A percentile compares a stretch with the other conserved stretches of the same genome.
These are phyloP conservation scores for Calonectria ilicicola DNA, from an alignment of 2,329 filamentous ascomycete species.

Conservation along the genomic window DNA sequence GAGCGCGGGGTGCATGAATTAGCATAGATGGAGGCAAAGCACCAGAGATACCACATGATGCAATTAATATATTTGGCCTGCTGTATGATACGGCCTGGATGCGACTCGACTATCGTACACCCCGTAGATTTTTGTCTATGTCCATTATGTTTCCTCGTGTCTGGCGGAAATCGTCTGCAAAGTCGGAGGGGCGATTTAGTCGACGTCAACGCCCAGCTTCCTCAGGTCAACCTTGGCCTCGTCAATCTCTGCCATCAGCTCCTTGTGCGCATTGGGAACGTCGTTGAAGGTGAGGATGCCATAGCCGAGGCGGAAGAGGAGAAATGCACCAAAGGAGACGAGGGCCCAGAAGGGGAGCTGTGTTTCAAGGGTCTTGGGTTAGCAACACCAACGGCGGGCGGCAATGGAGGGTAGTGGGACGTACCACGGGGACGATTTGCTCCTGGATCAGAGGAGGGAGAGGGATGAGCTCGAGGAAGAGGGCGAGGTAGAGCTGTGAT, in stretches of 20 bases:
- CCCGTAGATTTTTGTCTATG: conserved; percentile 33
- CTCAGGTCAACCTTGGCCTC: conserved; percentile 80
- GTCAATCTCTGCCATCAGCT: conserved; percentile 88
- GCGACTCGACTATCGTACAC: conserved; percentile 16
- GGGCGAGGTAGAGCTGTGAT: conserved; percentile 89
- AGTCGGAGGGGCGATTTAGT: conserved; percentile 58
- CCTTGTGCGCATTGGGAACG: conserved; percentile 88
- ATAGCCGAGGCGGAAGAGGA: conserved; percentile 91
- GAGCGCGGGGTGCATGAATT: conserved; percentile 17
- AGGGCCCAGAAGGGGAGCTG: conserved; percentile 94
- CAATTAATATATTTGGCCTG: conserved; percentile 32
- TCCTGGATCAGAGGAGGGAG: conserved; percentile 82
- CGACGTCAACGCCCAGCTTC: conserved; percentile 80
- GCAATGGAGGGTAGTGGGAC: conserved; percentile 48
- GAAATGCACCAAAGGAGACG: conserved; percentile 90
- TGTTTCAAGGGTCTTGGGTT: background rate
- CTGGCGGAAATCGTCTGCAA: background rate
- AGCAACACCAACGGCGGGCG: background rate
- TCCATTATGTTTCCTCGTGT: conserved; percentile 31
- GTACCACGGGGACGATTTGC: conserved; percentile 89
- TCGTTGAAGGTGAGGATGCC: conserved; percentile 98
- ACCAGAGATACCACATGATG: conserved; percentile 29
- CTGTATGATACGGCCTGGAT: conserved; percentile 9
- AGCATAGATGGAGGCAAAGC: background rate
- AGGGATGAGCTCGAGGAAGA: conserved; percentile 86